Evolutionary conservation across 345 rosid species (phyloP).

Genomic region (Tarenaya hassleriana): DNA sequence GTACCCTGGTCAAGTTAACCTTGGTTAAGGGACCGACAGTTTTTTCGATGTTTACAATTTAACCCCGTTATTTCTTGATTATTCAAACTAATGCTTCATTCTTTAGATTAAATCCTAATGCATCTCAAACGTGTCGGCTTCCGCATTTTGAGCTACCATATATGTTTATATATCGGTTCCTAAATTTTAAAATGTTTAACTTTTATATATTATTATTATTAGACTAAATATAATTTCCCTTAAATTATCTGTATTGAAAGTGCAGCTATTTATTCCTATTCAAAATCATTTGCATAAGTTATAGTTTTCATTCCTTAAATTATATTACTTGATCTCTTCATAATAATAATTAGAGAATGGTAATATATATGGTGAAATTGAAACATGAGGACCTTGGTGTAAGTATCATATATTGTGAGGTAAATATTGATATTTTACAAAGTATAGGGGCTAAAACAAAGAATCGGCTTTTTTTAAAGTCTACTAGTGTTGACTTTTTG

Average conservation of each 20-base stretch:
- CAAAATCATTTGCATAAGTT: too few species aligned
- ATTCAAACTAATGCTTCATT: not conserved
- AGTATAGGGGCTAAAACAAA: constrained; percentile 24
- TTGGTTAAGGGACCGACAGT: constrained; percentile 56
- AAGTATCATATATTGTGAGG: not conserved
- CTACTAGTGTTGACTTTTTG: constrained; percentile 26
- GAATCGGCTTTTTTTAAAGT: not conserved
- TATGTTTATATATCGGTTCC: not conserved
- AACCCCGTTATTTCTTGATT: constrained; percentile 21
- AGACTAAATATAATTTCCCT: too few species aligned
- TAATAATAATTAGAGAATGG: not conserved
- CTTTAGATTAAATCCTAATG: not conserved
- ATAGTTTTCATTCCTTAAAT: not conserved
- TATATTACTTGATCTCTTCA: not conserved
- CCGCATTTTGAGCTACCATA: constrained; percentile 6
- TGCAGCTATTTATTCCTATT: too few species aligned
- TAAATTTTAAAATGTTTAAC: too few species aligned
- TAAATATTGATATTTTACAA: not conserved
- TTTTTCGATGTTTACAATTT: constrained; percentile 26
- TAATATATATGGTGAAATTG: not conserved
- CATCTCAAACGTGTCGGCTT: constrained; percentile 24
- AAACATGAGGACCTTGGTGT: not conserved
- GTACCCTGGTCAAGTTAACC: constrained; percentile 48
- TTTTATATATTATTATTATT: too few species aligned
- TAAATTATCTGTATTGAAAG: too few species aligned